Conservation (phyloP, 2,329 filamentous ascomycete genomes). For the Curvularia lunata region DNA sequence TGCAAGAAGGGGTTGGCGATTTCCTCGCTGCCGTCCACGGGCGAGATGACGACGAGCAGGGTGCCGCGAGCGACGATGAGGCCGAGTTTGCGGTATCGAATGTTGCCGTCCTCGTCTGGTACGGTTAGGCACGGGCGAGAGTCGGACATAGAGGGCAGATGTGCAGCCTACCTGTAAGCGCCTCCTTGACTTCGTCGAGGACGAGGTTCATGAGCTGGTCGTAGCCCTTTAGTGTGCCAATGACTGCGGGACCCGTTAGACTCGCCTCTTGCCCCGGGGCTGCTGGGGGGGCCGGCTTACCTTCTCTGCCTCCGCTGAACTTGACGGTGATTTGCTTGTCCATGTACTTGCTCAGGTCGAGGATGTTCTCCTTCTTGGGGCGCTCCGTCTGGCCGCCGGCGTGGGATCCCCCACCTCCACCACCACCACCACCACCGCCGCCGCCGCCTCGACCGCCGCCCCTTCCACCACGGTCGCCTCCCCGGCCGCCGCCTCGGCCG, state of each 20-base stretch:
- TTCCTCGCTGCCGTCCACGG: conserved; percentile 91
- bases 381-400: conserved; percentile 60
- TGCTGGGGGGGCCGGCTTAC: conserved; percentile 56
- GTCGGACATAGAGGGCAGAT: neutral
- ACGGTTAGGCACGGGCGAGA: neutral
- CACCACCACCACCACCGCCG: conserved; percentile 44
- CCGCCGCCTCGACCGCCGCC: conserved; percentile 49
- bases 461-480: conserved; percentile 49
- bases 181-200: conserved; percentile 90
- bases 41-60: conserved; percentile 88
- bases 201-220: conserved; percentile 99
- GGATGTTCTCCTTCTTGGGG: conserved; percentile 98
- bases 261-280: neutral
- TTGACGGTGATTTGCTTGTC: conserved; percentile 95
- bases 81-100: conserved; percentile 78
- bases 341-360: conserved; percentile 95
- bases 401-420: conserved; percentile 50
- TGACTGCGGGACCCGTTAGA: conserved; percentile 62
- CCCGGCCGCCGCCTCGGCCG: conserved; percentile 46
- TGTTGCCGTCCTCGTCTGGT: conserved; percentile 90
- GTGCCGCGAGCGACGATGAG: conserved; percentile 90
- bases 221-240: conserved; percentile 89
- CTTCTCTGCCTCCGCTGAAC: conserved; percentile 93
- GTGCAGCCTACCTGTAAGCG: conserved; percentile 74
- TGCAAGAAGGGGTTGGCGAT: conserved; percentile 93